Base-by-base conservation (phyloP, 2,329 filamentous ascomycete species). In the Pseudogymnoascus sp. region DNA sequence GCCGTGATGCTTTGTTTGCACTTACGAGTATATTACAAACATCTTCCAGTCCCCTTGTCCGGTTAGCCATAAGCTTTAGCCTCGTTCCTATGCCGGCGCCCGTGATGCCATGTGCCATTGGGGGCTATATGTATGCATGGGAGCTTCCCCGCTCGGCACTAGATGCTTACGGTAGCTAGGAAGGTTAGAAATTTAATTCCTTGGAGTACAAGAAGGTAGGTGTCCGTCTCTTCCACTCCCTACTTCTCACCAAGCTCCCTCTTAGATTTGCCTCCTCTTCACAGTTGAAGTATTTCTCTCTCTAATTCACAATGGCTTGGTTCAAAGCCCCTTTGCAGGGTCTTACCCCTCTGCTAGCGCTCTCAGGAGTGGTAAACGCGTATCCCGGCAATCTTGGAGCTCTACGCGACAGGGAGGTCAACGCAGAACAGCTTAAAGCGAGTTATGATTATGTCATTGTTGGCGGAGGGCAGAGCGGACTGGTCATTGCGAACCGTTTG, bases 391-490 rank as follows among this genome's bases (percentile, higher is more conserved):
- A n/a, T 21, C 26, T 56, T 56, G 26, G 26, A 56, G 26, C 50
- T 33, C n/a, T 56, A 19, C 29, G 50, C 26, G 50, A 56, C 29
- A 33, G 26, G 13, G 50, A 56, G 50, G 50, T 33, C n/a, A 56
- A 56, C 50, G 50, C 50, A 10, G 29, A 33, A 33, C 50, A 56
- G 50, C 50, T 56, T 33, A 5, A 31, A 56, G 50, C n/a, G 10
- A 56, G 26, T 24, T 75, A 75, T 59, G 72, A 75, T 62, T 75
- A 73, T 64, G 67, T 80, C 8, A 69, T 81, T 40, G 71, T 79
- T 33, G 79, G 79, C 13, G 79, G 78, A 19, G 79, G 79, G 3
- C 74, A 74, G 24, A 77, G 76, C 47, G 79, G 79, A 37, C 72
- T 81, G 7, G 74, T 76, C 1, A 68, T 80, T 19, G 76, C 76